A percentile compares a stretch with the other conserved stretches of the same genome.
Conservation (phyloP, 2,329 filamentous ascomycete species). For the Trichoderma sp. region DNA sequence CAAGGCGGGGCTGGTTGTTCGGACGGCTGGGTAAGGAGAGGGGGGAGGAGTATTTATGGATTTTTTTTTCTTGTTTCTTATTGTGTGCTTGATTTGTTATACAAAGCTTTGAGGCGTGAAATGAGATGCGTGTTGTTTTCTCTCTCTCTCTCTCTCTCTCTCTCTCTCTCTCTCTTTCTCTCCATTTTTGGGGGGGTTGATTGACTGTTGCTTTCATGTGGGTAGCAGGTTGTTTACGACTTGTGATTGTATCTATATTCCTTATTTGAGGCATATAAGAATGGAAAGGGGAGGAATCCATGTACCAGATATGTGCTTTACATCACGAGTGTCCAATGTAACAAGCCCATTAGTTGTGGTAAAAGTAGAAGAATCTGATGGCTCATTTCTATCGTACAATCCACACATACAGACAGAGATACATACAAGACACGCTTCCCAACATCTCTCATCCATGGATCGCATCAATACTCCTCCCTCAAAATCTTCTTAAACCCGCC, state of each 20-base stretch:
- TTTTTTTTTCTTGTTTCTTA: neutral
- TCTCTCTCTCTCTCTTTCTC: neutral
- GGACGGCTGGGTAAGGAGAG: neutral
- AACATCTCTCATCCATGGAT: neutral
- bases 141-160: neutral
- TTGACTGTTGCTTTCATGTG: neutral
- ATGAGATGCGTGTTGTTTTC: neutral
- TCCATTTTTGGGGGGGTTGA: too few species aligned
- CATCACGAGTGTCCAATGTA: neutral
- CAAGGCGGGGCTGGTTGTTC: neutral
- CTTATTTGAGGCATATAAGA: neutral
- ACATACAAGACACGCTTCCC: neutral
- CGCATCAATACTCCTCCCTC: conserved; percentile 40
- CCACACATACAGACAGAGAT: neutral
- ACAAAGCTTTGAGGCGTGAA: neutral
- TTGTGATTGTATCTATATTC: neutral
- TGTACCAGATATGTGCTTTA: neutral
- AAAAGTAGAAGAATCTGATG: neutral
- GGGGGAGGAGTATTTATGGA: conserved; percentile 8
- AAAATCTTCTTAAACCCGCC: conserved; percentile 65
- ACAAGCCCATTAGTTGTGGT: neutral
- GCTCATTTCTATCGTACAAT: neutral
- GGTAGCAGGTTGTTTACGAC: neutral
- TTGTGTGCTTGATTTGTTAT: neutral
- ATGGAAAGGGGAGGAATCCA: neutral